Percentiles rank a stretch among this genome's conserved stretches.
phyloP scores from a whole-genome alignment of 768 basidiomycete genomes.

The Boletales sp. region DNA sequence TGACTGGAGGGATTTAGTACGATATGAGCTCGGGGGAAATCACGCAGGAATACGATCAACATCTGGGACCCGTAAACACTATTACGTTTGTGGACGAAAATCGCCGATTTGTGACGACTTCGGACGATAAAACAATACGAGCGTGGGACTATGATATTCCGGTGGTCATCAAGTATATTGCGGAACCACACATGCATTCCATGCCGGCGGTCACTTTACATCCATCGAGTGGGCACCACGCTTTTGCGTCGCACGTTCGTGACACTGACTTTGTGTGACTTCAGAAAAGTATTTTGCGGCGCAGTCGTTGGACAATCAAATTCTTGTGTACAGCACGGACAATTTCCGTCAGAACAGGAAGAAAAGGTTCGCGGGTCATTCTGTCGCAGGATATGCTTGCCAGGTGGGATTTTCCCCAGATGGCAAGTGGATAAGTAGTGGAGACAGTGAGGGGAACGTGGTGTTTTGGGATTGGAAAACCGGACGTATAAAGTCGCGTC shows the following conservation, averaged over 20 bases:
- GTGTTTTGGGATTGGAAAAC: conserved; percentile 99
- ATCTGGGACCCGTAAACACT: conserved; percentile 96
- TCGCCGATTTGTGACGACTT: conserved; percentile 94
- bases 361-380: conserved; percentile 97
- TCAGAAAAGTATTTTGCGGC: conserved; percentile 95
- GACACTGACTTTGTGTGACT: conserved; percentile 17
- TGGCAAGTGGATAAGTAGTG: conserved; percentile 97
- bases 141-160: conserved; percentile 99
- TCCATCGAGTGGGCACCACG: conserved; percentile 74
- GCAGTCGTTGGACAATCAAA: conserved; percentile 97
- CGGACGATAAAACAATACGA: conserved; percentile 98
- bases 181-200: conserved; percentile 98
- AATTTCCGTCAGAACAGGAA: conserved; percentile 99
- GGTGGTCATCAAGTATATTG: conserved; percentile 99
- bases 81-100: conserved; percentile 99
- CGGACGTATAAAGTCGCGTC: conserved; percentile 87
- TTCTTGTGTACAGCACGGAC: conserved; percentile 95
- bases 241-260: conserved; percentile 3
- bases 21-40: conserved; percentile 95
- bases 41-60: conserved; percentile 97
- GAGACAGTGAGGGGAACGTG: conserved; percentile 91
- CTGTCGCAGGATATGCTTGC: conserved; percentile 95
- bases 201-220: conserved; percentile 98
- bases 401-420: conserved; percentile 97
- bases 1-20: conserved; percentile 51